Percentiles rank a stretch among this genome's conserved stretches.
Conservation (phyloP, 148 eudicot genomes). For the Arctostaphylos glauca region DNA sequence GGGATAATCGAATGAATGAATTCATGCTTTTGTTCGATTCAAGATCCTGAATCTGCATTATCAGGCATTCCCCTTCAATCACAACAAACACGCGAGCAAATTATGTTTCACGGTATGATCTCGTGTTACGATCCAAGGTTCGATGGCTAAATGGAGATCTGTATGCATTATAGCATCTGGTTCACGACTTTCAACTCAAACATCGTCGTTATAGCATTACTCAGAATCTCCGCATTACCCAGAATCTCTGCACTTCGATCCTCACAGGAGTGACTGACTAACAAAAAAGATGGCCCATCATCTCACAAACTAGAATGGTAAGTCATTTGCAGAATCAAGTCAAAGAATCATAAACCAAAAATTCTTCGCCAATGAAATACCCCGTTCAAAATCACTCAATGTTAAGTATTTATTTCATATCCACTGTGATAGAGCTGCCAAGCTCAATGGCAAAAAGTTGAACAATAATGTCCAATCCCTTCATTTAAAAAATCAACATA, state of each 20-base stretch:
- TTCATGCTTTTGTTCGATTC: not conserved
- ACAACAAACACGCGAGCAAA: not conserved
- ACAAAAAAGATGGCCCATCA: not conserved
- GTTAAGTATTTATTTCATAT: not conserved
- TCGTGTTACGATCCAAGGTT: no score
- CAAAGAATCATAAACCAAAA: not conserved
- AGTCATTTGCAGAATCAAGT: slow-evolving; percentile 14
- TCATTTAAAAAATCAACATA: not conserved
- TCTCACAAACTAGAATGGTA: not conserved
- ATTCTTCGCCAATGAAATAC: slow-evolving; percentile 4
- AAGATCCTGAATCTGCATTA: not conserved
- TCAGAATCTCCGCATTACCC: no score
- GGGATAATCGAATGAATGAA: not conserved
- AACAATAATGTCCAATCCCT: not conserved
- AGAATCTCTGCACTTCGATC: no score
- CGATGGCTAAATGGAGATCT: no score
- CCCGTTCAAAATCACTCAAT: not conserved
- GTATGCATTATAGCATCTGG: no score
- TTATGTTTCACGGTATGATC: not conserved
- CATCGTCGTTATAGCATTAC: no score
- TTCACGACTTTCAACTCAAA: no score
- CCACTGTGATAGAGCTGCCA: no score
- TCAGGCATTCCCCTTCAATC: not conserved
- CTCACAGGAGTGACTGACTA: not conserved
- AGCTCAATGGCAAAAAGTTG: not conserved